These are phyloP conservation scores for Crotalaria pallida DNA, from an alignment of 306 rosid species.

Conservation along the genomic window DNA sequence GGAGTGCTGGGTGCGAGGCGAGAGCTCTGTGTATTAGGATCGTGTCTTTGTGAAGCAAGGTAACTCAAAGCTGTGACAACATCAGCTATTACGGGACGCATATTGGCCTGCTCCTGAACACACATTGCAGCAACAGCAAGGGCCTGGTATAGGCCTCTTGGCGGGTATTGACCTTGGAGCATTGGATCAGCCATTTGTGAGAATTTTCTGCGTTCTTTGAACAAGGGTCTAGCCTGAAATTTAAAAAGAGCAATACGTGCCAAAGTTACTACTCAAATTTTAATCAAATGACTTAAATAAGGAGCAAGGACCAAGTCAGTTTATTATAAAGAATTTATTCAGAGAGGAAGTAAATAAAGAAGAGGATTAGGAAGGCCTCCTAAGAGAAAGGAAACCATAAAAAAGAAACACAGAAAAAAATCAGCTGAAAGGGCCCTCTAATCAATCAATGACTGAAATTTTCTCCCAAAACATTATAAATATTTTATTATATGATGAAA, in stretches of 20 bases:
- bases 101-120: constrained; percentile 82
- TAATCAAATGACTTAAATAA: not conserved
- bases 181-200: constrained; percentile 75
- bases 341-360: not conserved
- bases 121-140: constrained; percentile 92
- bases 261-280: not conserved
- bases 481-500: not conserved
- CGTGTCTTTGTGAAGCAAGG: constrained; percentile 70
- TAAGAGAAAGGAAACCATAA: not conserved
- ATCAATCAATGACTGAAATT: constrained; percentile 11
- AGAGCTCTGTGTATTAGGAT: constrained; percentile 48
- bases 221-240: constrained; percentile 72
- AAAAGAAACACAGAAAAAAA: not conserved
- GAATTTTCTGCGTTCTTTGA: constrained; percentile 55
- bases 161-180: constrained; percentile 79
- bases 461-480: not conserved
- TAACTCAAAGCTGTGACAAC: constrained; percentile 88
- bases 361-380: not conserved
- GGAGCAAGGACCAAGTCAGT: not conserved
- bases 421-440: not conserved
- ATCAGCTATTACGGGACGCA: constrained; percentile 80
- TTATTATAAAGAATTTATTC: not conserved
- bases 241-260: not conserved
- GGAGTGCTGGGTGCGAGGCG: constrained; percentile 55
- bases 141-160: constrained; percentile 72